Percentiles rank a stretch among this genome's conserved stretches.
phyloP scores from a whole-genome alignment of 305 asterid genomes.

The Fraxinus platypoda region DNA sequence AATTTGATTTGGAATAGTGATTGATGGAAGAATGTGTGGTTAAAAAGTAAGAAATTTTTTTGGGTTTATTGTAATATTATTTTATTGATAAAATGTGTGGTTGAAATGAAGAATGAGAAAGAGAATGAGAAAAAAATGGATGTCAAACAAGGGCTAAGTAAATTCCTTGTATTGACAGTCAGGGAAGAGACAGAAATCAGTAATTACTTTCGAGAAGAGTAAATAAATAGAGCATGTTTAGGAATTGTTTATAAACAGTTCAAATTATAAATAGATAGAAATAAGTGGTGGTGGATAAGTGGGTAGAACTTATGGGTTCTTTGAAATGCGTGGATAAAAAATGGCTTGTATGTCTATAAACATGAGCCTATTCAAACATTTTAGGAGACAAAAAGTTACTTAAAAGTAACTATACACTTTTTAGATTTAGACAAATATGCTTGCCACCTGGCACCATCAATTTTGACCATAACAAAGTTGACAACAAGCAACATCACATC shows the following conservation, averaged over 20 bases:
- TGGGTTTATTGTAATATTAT: too few species aligned
- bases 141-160: too few species aligned
- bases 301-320: not conserved
- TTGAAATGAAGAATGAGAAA: too few species aligned
- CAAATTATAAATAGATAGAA: not conserved
- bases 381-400: not conserved
- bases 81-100: too few species aligned
- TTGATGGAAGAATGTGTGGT: too few species aligned
- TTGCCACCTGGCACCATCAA: not conserved
- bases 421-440: not conserved
- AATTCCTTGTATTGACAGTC: not conserved
- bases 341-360: not conserved
- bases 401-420: not conserved
- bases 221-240: not conserved
- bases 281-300: not conserved
- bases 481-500: constrained; percentile 1
- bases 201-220: not conserved
- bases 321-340: not conserved
- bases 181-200: not conserved
- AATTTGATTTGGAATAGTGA: too few species aligned
- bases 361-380: not conserved
- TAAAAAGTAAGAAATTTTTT: too few species aligned
- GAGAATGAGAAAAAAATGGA: too few species aligned
- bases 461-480: not conserved
- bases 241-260: not conserved